These are phyloP conservation scores for Cytospora leucostoma DNA, from an alignment of 2,329 filamentous ascomycete genomes.

Conservation along the genomic window DNA sequence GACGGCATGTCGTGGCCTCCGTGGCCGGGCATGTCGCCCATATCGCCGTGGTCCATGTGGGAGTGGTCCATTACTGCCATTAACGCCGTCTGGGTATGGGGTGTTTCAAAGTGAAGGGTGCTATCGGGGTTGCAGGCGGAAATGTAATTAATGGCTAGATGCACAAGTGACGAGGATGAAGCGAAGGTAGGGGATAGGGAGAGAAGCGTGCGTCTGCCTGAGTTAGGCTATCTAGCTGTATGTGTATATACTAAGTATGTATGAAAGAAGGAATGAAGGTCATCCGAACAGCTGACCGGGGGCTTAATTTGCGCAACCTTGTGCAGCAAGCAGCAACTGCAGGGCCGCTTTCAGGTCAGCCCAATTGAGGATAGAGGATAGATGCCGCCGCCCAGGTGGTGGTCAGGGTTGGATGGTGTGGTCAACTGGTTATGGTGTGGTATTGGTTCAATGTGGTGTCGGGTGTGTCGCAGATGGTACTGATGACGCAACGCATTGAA, in stretches of 20 bases:
- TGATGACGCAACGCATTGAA: background rate
- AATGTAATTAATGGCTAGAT: background rate
- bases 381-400: too few species aligned
- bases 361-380: background rate
- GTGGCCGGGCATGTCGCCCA: conserved; percentile 53
- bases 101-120: background rate
- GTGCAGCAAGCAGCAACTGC: conserved; percentile 4
- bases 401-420: too few species aligned
- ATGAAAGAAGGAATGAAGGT: background rate
- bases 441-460: background rate
- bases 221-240: too few species aligned
- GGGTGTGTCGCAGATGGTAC: background rate
- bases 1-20: conserved; percentile 40
- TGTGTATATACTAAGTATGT: too few species aligned
- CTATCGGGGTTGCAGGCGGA: conserved; percentile 22
- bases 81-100: conserved; percentile 17
- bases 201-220: too few species aligned
- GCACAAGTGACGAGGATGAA: background rate
- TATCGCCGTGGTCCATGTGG: conserved; percentile 46
- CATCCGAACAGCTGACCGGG: conserved; percentile 14
- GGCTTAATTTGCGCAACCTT: conserved; percentile 21
- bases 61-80: conserved; percentile 48
- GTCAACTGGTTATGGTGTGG: too few species aligned
- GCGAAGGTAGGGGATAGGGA: background rate
- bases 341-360: conserved; percentile 5